Conservation (phyloP, 116 monocot species). For the Papilionanthe hybrid region DNA sequence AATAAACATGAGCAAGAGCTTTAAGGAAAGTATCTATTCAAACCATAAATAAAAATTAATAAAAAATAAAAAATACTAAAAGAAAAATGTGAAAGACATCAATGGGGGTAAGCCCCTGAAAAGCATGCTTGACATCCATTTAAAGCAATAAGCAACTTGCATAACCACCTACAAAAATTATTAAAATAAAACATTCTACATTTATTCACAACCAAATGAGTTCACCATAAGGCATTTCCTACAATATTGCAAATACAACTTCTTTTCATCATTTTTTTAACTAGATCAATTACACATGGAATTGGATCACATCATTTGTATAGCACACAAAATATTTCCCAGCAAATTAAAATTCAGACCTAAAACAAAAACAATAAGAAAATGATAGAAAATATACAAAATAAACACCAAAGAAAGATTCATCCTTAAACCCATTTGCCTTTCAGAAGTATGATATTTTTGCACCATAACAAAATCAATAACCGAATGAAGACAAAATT, state of each 20-base stretch:
- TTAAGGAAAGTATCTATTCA: too few species aligned
- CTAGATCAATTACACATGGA: background rate
- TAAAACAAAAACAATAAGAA: background rate
- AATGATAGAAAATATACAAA: background rate
- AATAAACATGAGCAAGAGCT: too few species aligned
- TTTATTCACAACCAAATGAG: background rate
- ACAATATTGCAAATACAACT: background rate
- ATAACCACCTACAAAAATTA: background rate
- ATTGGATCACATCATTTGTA: background rate
- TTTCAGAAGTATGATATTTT: background rate
- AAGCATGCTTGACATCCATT: background rate
- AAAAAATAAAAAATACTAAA: too few species aligned
- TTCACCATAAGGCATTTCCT: background rate
- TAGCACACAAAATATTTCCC: background rate
- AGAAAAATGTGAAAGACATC: too few species aligned
- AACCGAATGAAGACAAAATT: background rate
- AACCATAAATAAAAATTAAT: too few species aligned
- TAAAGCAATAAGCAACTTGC: background rate
- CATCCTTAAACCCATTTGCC: background rate
- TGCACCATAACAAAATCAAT: background rate
- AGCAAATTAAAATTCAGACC: background rate
- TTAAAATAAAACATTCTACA: background rate
- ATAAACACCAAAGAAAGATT: background rate
- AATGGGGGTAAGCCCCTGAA: too few species aligned
- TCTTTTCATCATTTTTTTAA: background rate